Evolutionary conservation across 1,284 basidiomycete species (phyloP).

Genomic region (Waitea zeae): DNA sequence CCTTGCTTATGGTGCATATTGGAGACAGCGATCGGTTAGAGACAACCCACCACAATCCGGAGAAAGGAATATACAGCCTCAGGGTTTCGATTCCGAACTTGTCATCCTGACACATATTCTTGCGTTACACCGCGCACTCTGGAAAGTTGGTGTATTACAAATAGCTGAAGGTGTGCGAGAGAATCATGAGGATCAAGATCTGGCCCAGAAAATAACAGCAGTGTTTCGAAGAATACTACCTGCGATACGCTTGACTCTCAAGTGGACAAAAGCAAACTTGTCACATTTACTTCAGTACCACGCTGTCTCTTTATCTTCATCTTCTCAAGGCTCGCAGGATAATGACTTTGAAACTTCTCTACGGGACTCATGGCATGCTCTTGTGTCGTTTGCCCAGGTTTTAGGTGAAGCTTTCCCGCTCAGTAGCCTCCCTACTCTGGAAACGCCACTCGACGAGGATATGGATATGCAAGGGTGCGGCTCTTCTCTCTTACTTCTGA

Average conservation of each 20-base stretch:
- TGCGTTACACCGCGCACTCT: slow-evolving; percentile 44
- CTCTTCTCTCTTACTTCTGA: slow-evolving; percentile 74
- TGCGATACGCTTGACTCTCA: slow-evolving; percentile 72
- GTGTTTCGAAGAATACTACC: slow-evolving; percentile 77
- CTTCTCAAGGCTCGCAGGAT: slow-evolving; percentile 6
- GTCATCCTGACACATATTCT: slow-evolving; percentile 62
- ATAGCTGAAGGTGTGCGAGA: slow-evolving; percentile 28
- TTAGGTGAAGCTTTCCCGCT: slow-evolving; percentile 58
- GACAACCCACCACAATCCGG: slow-evolving; percentile 20
- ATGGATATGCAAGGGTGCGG: slow-evolving; percentile 79
- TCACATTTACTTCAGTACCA: slow-evolving; percentile 8
- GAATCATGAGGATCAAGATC: slow-evolving; percentile 37
- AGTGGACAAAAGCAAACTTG: slow-evolving; percentile 76
- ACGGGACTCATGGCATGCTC: slow-evolving; percentile 54
- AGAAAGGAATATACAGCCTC: slow-evolving; percentile 9
- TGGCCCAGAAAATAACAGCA: slow-evolving; percentile 74
- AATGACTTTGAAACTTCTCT: slow-evolving; percentile 2
- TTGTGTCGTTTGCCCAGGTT: slow-evolving; percentile 49
- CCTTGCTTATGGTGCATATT: slow-evolving; percentile 62
- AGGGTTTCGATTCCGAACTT: slow-evolving; percentile 30
- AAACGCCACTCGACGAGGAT: slow-evolving; percentile 77
- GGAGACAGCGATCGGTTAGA: slow-evolving; percentile 66
- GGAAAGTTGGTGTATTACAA: slow-evolving; percentile 49
- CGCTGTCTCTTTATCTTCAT: slow-evolving; percentile 1
- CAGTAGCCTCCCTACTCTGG: slow-evolving; percentile 42